These are phyloP conservation scores for Colletotrichum sp. DNA, from an alignment of 2,329 filamentous ascomycete species.

Conservation along the genomic window DNA sequence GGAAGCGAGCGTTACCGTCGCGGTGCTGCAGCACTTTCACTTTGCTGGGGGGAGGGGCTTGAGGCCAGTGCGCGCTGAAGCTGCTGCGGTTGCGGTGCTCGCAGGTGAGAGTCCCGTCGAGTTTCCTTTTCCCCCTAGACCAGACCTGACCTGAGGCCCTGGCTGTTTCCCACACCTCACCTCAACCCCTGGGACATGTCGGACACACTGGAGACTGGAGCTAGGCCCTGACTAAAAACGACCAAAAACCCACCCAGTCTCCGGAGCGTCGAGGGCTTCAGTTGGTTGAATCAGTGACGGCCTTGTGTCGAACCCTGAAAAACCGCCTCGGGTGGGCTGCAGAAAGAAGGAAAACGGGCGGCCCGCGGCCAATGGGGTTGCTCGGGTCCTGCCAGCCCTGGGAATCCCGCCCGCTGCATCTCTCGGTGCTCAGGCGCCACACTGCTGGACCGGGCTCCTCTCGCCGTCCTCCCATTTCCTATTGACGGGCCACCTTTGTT, in stretches of 20 bases:
- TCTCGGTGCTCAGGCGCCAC: conserved; percentile 9
- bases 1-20: background rate
- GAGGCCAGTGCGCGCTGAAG: background rate
- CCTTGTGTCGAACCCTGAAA: background rate
- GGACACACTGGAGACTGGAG: background rate
- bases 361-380: background rate
- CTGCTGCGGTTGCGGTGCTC: background rate
- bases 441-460: background rate
- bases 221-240: background rate
- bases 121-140: background rate
- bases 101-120: background rate
- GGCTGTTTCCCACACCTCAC: background rate
- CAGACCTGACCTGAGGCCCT: background rate
- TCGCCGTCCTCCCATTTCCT: conserved; percentile 12
- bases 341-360: background rate
- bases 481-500: background rate
- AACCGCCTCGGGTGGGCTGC: background rate
- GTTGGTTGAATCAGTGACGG: background rate
- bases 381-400: background rate
- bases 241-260: background rate
- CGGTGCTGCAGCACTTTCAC: background rate
- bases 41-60: background rate
- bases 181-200: background rate
- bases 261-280: background rate
- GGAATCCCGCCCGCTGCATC: background rate